These are phyloP conservation scores for Pythium rhizo-oryzae DNA, from an alignment of 352 stramenopile genomes.

Conservation along the genomic window DNA sequence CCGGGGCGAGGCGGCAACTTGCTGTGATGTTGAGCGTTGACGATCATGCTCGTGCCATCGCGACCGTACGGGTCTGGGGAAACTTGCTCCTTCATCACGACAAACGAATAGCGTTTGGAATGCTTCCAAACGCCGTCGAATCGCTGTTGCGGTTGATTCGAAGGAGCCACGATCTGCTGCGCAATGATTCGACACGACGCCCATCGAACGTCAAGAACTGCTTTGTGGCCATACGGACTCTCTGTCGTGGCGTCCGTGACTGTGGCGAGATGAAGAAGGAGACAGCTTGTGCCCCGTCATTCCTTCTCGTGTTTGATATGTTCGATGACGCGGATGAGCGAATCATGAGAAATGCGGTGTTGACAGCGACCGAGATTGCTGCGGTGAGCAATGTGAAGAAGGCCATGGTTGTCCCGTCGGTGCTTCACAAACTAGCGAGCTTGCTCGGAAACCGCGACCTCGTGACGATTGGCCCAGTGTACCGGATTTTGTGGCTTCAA, in stretches of 20 bases:
- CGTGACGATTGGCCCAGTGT: conserved; percentile 15
- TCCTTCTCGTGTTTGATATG: conserved; percentile 47
- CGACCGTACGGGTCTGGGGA: conserved; percentile 56
- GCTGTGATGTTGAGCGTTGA: conserved; percentile 35
- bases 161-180: conserved; percentile 12
- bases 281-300: conserved; percentile 43
- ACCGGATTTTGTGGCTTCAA: conserved; percentile 44
- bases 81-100: conserved; percentile 66
- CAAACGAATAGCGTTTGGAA: conserved; percentile 51
- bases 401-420: conserved; percentile 39
- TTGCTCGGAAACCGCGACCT: conserved; percentile 47
- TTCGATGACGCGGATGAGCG: conserved; percentile 43
- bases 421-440: conserved; percentile 44
- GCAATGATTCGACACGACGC: conserved; percentile 2
- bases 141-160: conserved; percentile 45
- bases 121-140: conserved; percentile 40
- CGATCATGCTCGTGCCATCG: conserved; percentile 24
- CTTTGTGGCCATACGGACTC: conserved; percentile 25
- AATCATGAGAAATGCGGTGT: conserved; percentile 45
- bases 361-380: conserved; percentile 44
- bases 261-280: conserved; percentile 34
- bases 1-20: conserved; percentile 48
- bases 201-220: conserved; percentile 10
- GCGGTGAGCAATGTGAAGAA: conserved; percentile 29
- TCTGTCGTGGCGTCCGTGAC: conserved; percentile 27